A percentile compares a stretch with the other conserved stretches of the same genome.
phyloP scores from a whole-genome alignment of 768 basidiomycete genomes.

The Amanita pseudoporphyria region DNA sequence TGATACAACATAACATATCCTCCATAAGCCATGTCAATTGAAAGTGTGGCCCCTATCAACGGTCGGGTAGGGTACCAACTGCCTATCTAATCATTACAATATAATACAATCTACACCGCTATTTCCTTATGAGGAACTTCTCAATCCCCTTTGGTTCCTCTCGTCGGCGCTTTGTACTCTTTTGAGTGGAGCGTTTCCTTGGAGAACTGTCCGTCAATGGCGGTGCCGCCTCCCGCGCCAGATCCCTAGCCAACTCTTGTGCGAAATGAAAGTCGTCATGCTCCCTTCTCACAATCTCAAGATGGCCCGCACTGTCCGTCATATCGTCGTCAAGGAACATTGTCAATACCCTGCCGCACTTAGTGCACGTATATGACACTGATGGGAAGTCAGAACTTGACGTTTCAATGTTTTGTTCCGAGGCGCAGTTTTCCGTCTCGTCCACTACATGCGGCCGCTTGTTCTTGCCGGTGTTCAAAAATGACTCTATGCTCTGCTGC shows the following conservation, averaged over 20 bases:
- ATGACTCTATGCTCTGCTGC: conserved; percentile 82
- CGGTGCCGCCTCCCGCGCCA: conserved; percentile 10
- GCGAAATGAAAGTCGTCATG: conserved; percentile 91
- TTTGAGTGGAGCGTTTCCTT: conserved; percentile 10
- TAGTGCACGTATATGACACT: conserved; percentile 43
- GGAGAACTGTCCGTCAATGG: conserved; percentile 7
- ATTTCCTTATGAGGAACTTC: conserved; percentile 28
- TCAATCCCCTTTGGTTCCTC: conserved; percentile 28
- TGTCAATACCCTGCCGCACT: conserved; percentile 36
- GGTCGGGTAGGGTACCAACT: background rate
- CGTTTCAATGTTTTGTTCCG: conserved; percentile 5
- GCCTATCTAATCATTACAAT: too few species aligned
- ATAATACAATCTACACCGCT: conserved; percentile 10
- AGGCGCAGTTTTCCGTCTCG: conserved; percentile 6
- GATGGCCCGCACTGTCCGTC: conserved; percentile 19
- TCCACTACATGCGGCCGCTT: conserved; percentile 33
- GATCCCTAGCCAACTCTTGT: conserved; percentile 52
- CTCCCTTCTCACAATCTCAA: conserved; percentile 46
- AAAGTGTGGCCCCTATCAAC: too few species aligned
- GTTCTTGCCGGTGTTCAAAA: conserved; percentile 43
- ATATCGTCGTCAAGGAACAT: conserved; percentile 3
- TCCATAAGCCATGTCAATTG: too few species aligned
- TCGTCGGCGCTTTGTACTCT: conserved; percentile 21
- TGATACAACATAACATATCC: background rate
- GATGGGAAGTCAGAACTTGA: conserved; percentile 6